A percentile compares a stretch with the other conserved stretches of the same genome.
Evolutionary conservation across 805 yeast genomes (phyloP).

Genomic region (Zygotorulaspora sp.): DNA sequence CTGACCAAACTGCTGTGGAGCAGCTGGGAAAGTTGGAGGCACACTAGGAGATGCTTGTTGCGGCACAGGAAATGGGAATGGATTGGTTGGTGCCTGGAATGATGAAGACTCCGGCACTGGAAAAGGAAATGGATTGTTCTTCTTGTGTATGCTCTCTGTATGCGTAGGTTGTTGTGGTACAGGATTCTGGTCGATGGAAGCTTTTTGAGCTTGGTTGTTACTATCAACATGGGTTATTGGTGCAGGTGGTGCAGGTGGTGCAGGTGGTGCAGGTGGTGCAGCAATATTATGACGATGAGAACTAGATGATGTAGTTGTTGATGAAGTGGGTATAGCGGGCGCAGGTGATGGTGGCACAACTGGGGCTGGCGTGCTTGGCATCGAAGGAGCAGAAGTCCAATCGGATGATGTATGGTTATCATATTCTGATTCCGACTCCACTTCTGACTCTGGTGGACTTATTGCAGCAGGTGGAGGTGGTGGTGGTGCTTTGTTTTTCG

Average conservation of each 20-base stretch:
- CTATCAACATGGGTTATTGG: too few species aligned
- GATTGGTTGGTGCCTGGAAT: slow-evolving; percentile 6
- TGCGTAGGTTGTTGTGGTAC: slow-evolving; percentile 7
- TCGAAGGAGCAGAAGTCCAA: slow-evolving; percentile 22
- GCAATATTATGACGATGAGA: slow-evolving; percentile 5
- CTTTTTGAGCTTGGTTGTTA: too few species aligned
- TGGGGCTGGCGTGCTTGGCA: slow-evolving; percentile 26
- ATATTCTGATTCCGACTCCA: slow-evolving; percentile 7
- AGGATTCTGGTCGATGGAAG: not conserved
- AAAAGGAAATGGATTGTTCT: slow-evolving; percentile 18
- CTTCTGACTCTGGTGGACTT: slow-evolving; percentile 9
- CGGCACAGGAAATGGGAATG: slow-evolving; percentile 17
- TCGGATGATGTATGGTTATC: slow-evolving; percentile 18
- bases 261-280: slow-evolving; percentile 11
- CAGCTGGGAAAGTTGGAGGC: slow-evolving; percentile 8
- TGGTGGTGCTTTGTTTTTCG: slow-evolving; percentile 40
- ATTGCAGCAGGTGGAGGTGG: slow-evolving; percentile 41
- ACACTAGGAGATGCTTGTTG: slow-evolving; percentile 10
- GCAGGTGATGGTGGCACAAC: slow-evolving; percentile 22
- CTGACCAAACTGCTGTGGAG: slow-evolving; percentile 1
- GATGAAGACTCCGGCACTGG: slow-evolving; percentile 15
- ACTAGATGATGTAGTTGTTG: slow-evolving; percentile 13
- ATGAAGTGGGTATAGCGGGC: slow-evolving; percentile 8
- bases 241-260: slow-evolving; percentile 6
- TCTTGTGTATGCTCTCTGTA: slow-evolving; percentile 11